Evolutionary conservation across 2,329 filamentous ascomycete genomes (phyloP).

Genomic region (Mycogone perniciosa): DNA sequence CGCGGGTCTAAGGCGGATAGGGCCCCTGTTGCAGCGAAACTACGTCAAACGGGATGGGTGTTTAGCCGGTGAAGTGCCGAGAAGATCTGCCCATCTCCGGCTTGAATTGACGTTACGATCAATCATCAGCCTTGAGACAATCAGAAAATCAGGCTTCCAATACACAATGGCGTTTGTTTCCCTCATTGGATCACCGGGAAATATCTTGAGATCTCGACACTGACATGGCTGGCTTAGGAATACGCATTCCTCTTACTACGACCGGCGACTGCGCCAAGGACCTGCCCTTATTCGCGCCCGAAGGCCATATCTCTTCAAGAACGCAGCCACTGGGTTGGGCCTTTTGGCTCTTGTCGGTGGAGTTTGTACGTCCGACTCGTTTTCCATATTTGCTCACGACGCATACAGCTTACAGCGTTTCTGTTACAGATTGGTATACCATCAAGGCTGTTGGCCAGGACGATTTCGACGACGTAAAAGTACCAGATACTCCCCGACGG

Average conservation of each 20-base stretch:
- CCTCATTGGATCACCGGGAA: neutral
- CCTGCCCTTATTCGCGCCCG: slow-evolving; percentile 86
- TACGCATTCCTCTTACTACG: slow-evolving; percentile 73
- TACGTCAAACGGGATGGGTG: neutral
- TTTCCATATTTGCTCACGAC: neutral
- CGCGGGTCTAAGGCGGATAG: slow-evolving; percentile 10
- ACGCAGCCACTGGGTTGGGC: slow-evolving; percentile 71
- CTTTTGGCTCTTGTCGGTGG: slow-evolving; percentile 70
- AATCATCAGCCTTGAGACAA: neutral
- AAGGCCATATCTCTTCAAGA: slow-evolving; percentile 86
- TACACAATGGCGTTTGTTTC: slow-evolving; percentile 2
- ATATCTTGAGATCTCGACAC: neutral
- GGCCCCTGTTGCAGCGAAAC: slow-evolving; percentile 2
- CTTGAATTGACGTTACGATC: slow-evolving; percentile 5
- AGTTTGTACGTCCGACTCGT: slow-evolving; percentile 67
- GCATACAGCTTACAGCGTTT: neutral
- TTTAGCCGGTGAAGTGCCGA: slow-evolving; percentile 21
- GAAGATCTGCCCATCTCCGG: slow-evolving; percentile 17
- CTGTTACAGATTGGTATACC: slow-evolving; percentile 47
- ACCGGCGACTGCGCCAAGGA: slow-evolving; percentile 76
- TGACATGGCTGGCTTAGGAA: slow-evolving; percentile 25
- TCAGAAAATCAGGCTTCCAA: neutral
- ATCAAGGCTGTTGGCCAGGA: slow-evolving; percentile 89
- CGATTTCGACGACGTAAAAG: slow-evolving; percentile 90
- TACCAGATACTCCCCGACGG: slow-evolving; percentile 65